A percentile compares a stretch with the other conserved stretches of the same genome.
phyloP scores from a whole-genome alignment of 768 basidiomycete species.

The Dioszegia hungarica region DNA sequence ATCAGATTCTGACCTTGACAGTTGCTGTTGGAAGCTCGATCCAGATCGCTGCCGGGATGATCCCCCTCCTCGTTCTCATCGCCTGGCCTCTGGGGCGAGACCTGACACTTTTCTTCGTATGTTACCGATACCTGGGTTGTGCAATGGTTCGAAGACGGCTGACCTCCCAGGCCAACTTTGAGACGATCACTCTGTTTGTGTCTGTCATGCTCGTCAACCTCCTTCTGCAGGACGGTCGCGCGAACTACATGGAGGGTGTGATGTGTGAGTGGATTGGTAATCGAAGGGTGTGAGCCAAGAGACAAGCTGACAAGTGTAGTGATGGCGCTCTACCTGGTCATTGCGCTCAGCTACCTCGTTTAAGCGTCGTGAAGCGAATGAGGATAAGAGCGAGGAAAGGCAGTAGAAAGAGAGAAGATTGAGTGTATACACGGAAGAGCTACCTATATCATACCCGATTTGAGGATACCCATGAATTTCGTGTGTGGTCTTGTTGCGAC shows the following conservation, averaged over 20 bases:
- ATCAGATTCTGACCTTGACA: no score
- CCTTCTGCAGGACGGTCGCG: constrained; percentile 59
- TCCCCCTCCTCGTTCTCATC: constrained; percentile 79
- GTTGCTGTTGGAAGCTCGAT: constrained; percentile 50
- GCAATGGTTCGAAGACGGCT: no score
- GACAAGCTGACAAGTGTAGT: constrained; percentile 29
- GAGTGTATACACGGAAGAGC: not conserved
- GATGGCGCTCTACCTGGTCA: constrained; percentile 69
- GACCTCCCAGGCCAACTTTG: constrained; percentile 36
- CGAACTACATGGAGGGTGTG: constrained; percentile 88
- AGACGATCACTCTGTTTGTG: constrained; percentile 79
- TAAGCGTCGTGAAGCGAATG: not conserved
- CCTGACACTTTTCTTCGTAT: constrained; percentile 67
- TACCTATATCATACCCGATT: no score
- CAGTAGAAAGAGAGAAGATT: not conserved
- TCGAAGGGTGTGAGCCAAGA: not conserved
- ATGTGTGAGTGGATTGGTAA: constrained; percentile 53
- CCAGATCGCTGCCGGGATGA: constrained; percentile 70
- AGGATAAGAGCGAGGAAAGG: not conserved
- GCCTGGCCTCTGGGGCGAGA: constrained; percentile 64
- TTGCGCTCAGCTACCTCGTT: constrained; percentile 63
- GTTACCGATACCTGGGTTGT: no score
- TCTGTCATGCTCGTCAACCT: constrained; percentile 84
- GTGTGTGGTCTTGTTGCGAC: no score
- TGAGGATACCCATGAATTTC: no score